Evolutionary conservation across 2,329 filamentous ascomycete species (phyloP), one percentile per base, ranked within the genome.

Genomic region (Fusarium transvaalense): DNA sequence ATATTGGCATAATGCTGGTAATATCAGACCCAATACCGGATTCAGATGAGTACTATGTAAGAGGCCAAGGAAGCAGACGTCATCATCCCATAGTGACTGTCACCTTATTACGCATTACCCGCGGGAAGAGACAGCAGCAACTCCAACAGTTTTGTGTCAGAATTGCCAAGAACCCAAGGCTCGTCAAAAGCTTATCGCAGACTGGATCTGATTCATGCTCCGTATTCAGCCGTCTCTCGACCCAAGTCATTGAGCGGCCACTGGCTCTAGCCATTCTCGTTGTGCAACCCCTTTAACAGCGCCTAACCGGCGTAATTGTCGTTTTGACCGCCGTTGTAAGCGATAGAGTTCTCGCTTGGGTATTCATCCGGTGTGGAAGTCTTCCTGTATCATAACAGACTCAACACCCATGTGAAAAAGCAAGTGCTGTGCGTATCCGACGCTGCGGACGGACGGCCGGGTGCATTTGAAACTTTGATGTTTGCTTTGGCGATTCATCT

Each of bases 401-500:
- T 53, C 60, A 64, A 42, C 19, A 66, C 48, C 56, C 64, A 47
- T 66, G 50, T 25, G 31, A 50, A 58, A 47, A 64, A 47, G 27
- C 53, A 65, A 48, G 13, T 37, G 14, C 34, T 37, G 21, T 42
- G n/a, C 32, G 46, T 61, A 54, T 43, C 54, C 47, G 47, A 41
- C 42, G 43, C 46, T 43, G 43, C n/a, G 62, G 52, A 54, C 56
- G 41, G n/a, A 42, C 25, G 61, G 48, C 56, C 52, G 54, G 35
- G 19, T 55, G 43, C 61, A 58, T 58, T 47, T 66, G 65, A 68
- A 69, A 69, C 66, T 48, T 57, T 56, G 38, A 45, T 68, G 32
- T 67, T 58, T 66, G 31, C 56, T 66, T 66, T 61, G 56, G 58
- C 39, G 45, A 62, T 62, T 66, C 62, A 53, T 66, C 60, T 50